phyloP scores from a whole-genome alignment of 148 eudicot genomes.

The Bassia scoparia region DNA sequence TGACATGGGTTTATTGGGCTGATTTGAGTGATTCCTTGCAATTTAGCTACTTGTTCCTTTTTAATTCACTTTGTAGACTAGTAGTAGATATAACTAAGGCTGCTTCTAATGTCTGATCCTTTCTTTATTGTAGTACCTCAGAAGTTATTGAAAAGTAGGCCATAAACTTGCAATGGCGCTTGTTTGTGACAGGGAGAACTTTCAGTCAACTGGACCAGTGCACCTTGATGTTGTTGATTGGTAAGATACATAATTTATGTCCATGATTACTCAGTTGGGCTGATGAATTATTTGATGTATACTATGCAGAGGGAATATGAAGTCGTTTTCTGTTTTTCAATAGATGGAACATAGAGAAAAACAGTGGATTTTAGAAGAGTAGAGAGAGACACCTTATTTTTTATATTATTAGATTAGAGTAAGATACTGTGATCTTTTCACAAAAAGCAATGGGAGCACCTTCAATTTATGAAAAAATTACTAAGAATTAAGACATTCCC shows the following conservation, averaged over 20 bases:
- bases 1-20: no score
- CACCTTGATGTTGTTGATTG: slow-evolving; percentile 75
- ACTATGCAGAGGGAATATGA: background rate
- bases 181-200: slow-evolving; percentile 56
- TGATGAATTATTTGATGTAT: background rate
- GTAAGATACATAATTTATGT: slow-evolving; percentile 42
- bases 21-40: no score
- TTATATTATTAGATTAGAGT: no score
- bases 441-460: no score
- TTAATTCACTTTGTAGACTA: background rate
- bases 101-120: background rate
- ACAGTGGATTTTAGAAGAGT: no score
- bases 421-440: no score
- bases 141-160: slow-evolving; percentile 5
- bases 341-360: no score
- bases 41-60: no score
- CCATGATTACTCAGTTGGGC: background rate
- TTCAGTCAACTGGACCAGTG: slow-evolving; percentile 53
- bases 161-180: slow-evolving; percentile 16
- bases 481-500: no score
- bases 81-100: background rate
- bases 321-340: background rate
- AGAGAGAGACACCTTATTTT: no score
- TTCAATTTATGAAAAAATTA: no score
- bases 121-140: slow-evolving; percentile 15